phyloP scores from a whole-genome alignment of 108 stramenopile genomes.

The Nitzschia palea region DNA sequence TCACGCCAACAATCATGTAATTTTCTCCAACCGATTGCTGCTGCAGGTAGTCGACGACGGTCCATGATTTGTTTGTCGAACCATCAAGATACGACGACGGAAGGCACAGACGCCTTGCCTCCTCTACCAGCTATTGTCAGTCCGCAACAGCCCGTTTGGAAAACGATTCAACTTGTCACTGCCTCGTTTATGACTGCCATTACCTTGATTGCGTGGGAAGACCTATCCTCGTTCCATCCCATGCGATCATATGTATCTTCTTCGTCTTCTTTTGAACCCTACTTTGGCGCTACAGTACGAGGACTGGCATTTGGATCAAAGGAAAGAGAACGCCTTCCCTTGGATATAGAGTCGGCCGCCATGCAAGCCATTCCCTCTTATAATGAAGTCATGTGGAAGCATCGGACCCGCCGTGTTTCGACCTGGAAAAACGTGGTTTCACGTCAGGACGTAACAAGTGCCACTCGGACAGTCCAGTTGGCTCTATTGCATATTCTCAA shows the following conservation, averaged over 20 bases:
- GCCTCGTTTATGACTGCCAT: constrained; percentile 15
- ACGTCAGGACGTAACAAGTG: constrained; percentile 39
- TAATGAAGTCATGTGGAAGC: constrained; percentile 81
- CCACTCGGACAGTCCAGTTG: constrained; percentile 42
- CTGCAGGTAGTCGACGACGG: too few relatives aligned
- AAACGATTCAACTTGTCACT: constrained; percentile 6
- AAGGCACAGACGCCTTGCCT: too few relatives aligned
- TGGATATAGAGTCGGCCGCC: not conserved
- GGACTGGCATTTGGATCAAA: constrained; percentile 25
- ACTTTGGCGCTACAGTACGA: constrained; percentile 22
- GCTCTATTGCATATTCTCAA: constrained; percentile 42
- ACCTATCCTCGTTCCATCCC: constrained; percentile 22
- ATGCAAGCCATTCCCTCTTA: constrained; percentile 48
- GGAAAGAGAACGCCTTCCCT: constrained; percentile 8
- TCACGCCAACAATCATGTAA: too few relatives aligned
- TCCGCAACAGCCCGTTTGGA: too few relatives aligned
- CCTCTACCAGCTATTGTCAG: too few relatives aligned
- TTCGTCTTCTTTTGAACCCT: not conserved
- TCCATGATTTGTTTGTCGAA: too few relatives aligned
- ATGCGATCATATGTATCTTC: constrained; percentile 18
- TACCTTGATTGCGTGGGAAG: constrained; percentile 31
- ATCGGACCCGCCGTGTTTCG: constrained; percentile 63
- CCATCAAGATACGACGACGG: too few relatives aligned
- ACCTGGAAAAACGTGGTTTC: constrained; percentile 42
- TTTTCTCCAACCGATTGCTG: too few relatives aligned